phyloP scores from a whole-genome alignment of 2,329 filamentous ascomycete genomes.

The Orbilia ellipsospora region DNA sequence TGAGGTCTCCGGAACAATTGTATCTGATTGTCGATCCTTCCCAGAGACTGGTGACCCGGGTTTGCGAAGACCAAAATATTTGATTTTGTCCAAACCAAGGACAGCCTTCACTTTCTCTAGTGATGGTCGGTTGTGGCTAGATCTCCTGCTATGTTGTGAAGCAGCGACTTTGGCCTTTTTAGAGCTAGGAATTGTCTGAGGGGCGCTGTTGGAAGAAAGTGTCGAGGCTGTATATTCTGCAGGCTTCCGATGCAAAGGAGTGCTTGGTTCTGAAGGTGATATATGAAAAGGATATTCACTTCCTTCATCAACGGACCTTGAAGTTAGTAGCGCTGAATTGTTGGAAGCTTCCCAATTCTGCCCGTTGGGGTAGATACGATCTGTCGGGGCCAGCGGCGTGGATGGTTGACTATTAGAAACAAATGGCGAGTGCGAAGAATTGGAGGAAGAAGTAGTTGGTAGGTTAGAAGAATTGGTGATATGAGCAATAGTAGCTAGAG shows the following conservation, averaged over 20 bases:
- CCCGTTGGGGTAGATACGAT: conserved; percentile 17
- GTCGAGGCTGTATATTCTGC: conserved; percentile 43
- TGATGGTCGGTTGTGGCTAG: conserved; percentile 38
- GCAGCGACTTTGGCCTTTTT: conserved; percentile 30
- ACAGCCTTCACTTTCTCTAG: conserved; percentile 39
- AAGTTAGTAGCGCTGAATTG: conserved; percentile 22
- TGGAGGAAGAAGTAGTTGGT: conserved; percentile 26
- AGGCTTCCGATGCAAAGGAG: conserved; percentile 31
- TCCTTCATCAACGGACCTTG: conserved; percentile 36
- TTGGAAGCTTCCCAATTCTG: conserved; percentile 34
- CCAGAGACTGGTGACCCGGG: conserved; percentile 25
- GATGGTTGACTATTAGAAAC: conserved; percentile 29
- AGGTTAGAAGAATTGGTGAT: conserved; percentile 10
- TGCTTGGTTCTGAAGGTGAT: conserved; percentile 46
- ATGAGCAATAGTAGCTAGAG: background rate
- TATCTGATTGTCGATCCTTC: conserved; percentile 25
- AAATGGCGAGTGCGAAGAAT: conserved; percentile 29
- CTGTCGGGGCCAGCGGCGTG: conserved; percentile 30
- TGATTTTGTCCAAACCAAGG: conserved; percentile 4
- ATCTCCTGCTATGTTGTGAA: conserved; percentile 38
- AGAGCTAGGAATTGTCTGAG: conserved; percentile 19
- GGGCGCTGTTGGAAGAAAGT: conserved; percentile 42
- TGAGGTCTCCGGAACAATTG: conserved; percentile 19
- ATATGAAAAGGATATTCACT: conserved; percentile 41
- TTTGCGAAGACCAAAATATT: conserved; percentile 22